Evolutionary conservation across 2,329 filamentous ascomycete species (phyloP), one percentile per base, ranked within the genome.

Genomic region (Stemphylium beticola): DNA sequence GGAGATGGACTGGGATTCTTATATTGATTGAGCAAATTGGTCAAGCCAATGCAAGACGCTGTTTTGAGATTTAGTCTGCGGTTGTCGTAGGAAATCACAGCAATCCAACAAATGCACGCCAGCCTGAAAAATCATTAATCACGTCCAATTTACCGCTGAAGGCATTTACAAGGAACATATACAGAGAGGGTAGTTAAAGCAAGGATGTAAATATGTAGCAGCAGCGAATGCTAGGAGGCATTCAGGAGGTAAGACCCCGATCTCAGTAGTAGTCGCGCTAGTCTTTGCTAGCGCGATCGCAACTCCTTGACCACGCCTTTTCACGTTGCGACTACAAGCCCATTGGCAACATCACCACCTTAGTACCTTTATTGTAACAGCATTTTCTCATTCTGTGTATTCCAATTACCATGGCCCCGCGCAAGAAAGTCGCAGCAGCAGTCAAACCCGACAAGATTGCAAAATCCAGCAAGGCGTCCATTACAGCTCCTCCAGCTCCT

Each of bases 401-500:
- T 37, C 4, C 40, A 18, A 49, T 49, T 42, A 33, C 37, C 8
- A 65, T 65, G 62, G 52, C 61, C 20, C 55, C 61, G 33, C 62
- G 49, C 41, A 61, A 57, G 7, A 53, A 58, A 48, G 32, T 34
- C 17, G 22, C 49, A 20, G 46, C 40, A 44, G 2, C 50, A 47
- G 32, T 57, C 38, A 40, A 57, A 44, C 10, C 40, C 29, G 34
- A n/a, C 51, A 53, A 53, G 32, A 20, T 37, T 8, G n/a, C 43
- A 10, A 53, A 49, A 33, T n/a, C 32, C 18, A 38, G 18, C 49
- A 37, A 49, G 45, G 11, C 46, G 34, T 33, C 22, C 11, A 60
- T 70, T 9, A 15, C 57, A 41, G 55, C 55, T 29, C 67, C 68
- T 4, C 18, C 43, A 22, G 29, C 53, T 26, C 40, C 59, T 12